Evolutionary conservation across 1,139 yeast genomes (phyloP), one percentile per base, ranked within the genome.

Genomic region (Dujonia santamariae): DNA sequence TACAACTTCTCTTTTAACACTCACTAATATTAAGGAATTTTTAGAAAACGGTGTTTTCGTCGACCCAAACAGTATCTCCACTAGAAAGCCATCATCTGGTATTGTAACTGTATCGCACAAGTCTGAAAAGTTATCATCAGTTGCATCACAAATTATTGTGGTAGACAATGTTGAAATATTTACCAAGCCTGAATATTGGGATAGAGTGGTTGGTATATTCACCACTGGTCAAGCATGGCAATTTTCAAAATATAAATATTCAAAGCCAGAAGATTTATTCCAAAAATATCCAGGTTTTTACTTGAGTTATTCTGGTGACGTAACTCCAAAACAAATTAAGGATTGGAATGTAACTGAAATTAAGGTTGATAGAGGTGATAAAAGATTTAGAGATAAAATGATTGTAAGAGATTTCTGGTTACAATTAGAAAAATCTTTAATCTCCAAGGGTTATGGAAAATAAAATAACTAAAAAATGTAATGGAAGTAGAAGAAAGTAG

Each of bases 221-320:
- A 92, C 96, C 12, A 92, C 97, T 2, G 98, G 99, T 13, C 98
- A 92, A 62, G 73, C 82, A 35, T 92, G 99, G 99, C 99, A 92
- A 61, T 86, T 92, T 60, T 78, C 85, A 50, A 79, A 81, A 49
- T 92, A 92, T 59, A 85, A 83, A 51, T 85, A 88, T 76, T 72
- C 80, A 24, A 78, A 81, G 40, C 97, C 98, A 1, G 80, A 84
- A 41, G 67, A 70, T 26, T 67, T 92, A 44, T 94, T 92, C 58
- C 95, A 85, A 50, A 80, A 78, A 47, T 85, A 85, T 42, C 79
- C 84, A 39, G 98, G 98, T 1, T 88, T 80, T 52, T 85, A 78
- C 48, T 70, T 88, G 47, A 72, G 81, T 32, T 88, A 79, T 57
- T 75, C 72, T 38, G 94, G 90, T 25, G 98, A 92, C 46, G 72